Evolutionary conservation across 306 rosid species (phyloP).

Genomic region (Calophaca sinica): DNA sequence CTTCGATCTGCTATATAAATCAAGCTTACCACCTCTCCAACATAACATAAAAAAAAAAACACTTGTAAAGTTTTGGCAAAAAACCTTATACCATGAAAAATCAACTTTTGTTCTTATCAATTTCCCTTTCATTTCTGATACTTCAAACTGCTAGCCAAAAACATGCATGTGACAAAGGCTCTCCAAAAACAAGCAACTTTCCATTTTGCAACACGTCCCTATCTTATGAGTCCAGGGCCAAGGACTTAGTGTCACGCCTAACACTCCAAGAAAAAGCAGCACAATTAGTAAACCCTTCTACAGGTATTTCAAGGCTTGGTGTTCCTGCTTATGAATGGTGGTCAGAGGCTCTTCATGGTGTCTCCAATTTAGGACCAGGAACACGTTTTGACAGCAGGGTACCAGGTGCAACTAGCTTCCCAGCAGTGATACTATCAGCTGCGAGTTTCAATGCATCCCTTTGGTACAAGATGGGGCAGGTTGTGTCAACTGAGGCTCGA

Average conservation of each 20-base stretch:
- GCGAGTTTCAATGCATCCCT: constrained; percentile 65
- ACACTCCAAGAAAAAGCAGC: constrained; percentile 68
- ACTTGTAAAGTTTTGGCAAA: background rate
- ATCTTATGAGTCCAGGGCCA: constrained; percentile 55
- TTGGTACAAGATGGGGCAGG: constrained; percentile 76
- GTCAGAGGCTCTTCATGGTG: constrained; percentile 86
- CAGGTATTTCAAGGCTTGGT: constrained; percentile 62
- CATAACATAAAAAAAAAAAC: background rate
- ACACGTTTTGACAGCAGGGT: constrained; percentile 58
- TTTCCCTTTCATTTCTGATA: constrained; percentile 40
- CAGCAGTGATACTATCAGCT: constrained; percentile 70
- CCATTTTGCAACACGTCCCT: constrained; percentile 68
- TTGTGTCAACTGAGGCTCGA: constrained; percentile 82
- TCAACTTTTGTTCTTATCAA: constrained; percentile 33
- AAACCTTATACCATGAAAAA: constrained; percentile 50
- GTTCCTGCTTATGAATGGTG: constrained; percentile 84
- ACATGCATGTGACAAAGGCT: constrained; percentile 64
- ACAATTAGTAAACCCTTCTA: constrained; percentile 56
- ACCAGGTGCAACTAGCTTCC: constrained; percentile 82
- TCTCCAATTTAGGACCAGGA: constrained; percentile 73
- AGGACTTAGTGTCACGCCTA: constrained; percentile 65
- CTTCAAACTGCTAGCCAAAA: constrained; percentile 51
- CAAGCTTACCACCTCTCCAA: constrained; percentile 35
- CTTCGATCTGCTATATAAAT: constrained; percentile 48
- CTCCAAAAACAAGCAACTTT: constrained; percentile 49